phyloP scores from a whole-genome alignment of 2,329 filamentous ascomycete species.

The Fusarium ambrosium region DNA sequence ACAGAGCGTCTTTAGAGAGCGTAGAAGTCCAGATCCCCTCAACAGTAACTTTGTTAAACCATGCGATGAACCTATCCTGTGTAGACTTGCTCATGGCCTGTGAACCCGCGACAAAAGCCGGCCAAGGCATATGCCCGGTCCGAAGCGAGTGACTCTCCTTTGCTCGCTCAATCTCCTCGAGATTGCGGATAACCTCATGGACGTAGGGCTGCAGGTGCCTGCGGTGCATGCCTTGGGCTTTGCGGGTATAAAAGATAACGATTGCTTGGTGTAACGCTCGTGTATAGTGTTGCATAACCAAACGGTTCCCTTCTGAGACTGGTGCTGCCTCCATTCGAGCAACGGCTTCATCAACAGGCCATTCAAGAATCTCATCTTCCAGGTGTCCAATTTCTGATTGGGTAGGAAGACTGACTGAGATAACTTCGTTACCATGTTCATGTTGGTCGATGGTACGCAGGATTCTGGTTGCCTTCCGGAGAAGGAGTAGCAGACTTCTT shows the following conservation, averaged over 20 bases:
- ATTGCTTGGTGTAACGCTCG: not conserved
- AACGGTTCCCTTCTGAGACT: not conserved
- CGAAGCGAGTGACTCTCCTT: not conserved
- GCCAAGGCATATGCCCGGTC: not conserved
- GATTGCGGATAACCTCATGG: not conserved
- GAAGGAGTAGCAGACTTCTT: not conserved
- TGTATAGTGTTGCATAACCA: not conserved
- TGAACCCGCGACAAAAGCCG: not conserved
- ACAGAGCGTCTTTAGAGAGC: not conserved
- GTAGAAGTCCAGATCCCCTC: not conserved
- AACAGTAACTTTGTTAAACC: not conserved
- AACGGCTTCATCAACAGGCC: not conserved
- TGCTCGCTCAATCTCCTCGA: not conserved
- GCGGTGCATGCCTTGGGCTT: not conserved
- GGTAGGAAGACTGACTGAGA: not conserved
- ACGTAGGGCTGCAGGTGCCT: not conserved
- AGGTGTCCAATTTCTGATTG: not conserved
- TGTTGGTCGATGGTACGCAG: not conserved
- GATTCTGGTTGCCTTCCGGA: not conserved
- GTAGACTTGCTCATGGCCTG: not conserved
- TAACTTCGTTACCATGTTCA: not conserved
- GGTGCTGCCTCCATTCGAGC: not conserved
- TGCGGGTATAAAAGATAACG: not conserved
- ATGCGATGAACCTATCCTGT: not conserved
- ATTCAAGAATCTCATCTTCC: slow-evolving; percentile 1